Conservation (phyloP, 768 basidiomycete genomes). For the Suillus fuscotomentosus region DNA sequence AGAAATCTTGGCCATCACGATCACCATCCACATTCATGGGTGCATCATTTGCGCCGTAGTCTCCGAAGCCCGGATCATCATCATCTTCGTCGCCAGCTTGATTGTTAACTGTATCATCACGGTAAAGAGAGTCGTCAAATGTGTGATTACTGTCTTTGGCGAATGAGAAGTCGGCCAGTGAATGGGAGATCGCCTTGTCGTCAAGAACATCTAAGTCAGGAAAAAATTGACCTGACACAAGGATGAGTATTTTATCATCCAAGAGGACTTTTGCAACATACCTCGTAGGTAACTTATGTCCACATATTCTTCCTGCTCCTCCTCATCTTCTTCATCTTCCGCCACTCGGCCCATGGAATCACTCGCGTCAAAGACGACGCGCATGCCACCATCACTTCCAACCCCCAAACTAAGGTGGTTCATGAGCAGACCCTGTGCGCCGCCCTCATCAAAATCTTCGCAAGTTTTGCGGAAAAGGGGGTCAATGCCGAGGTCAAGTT, state of each 20-base stretch:
- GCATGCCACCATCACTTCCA: constrained; percentile 76
- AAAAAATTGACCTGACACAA: constrained; percentile 60
- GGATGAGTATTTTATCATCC: constrained; percentile 8
- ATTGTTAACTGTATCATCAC: constrained; percentile 45
- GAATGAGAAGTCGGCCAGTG: constrained; percentile 82
- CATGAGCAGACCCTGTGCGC: constrained; percentile 94
- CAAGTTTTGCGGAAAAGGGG: constrained; percentile 97
- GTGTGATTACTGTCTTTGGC: constrained; percentile 56
- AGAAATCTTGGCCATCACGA: constrained; percentile 55
- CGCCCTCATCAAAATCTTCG: constrained; percentile 98
- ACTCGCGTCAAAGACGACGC: constrained; percentile 95
- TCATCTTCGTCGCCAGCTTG: constrained; percentile 36
- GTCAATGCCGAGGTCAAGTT: constrained; percentile 94
- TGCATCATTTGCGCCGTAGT: constrained; percentile 21
- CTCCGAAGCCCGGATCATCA: constrained; percentile 19
- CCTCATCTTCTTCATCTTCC: constrained; percentile 63
- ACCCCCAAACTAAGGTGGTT: constrained; percentile 85
- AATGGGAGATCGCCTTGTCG: constrained; percentile 74
- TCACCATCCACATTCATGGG: constrained; percentile 41
- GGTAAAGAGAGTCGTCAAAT: constrained; percentile 64
- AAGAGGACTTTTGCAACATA: constrained; percentile 31
- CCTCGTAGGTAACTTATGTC: constrained; percentile 64
- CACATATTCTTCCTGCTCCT: constrained; percentile 69
- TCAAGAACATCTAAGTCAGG: constrained; percentile 65
- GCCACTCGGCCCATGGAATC: constrained; percentile 80